These are phyloP conservation scores for Solanum bulbocastanum DNA, from an alignment of 257 asterid genomes.

Conservation along the genomic window DNA sequence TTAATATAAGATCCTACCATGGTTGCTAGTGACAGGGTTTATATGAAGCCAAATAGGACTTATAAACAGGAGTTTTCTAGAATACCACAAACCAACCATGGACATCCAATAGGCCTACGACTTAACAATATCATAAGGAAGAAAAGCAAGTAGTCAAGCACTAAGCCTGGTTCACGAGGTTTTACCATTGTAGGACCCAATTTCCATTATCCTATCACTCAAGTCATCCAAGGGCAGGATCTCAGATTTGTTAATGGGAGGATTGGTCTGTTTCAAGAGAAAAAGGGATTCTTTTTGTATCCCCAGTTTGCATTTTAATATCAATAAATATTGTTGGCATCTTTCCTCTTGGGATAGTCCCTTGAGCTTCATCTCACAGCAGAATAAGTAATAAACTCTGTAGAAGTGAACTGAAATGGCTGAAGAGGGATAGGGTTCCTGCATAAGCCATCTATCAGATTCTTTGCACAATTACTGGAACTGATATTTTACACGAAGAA, in stretches of 20 bases:
- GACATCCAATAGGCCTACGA: not conserved
- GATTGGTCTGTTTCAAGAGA: not conserved
- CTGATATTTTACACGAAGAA: not conserved
- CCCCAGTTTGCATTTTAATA: not conserved
- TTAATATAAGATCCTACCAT: not conserved
- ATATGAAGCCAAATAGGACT: not conserved
- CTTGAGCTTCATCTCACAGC: conserved; percentile 45
- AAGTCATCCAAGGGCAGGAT: not conserved
- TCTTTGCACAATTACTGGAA: not conserved
- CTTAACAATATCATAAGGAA: not conserved
- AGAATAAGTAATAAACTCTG: conserved; percentile 75
- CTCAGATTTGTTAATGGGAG: not conserved
- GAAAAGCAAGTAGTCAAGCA: not conserved
- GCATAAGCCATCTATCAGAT: conserved; percentile 12
- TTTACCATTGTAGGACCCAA: not conserved
- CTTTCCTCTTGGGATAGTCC: not conserved
- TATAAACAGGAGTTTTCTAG: not conserved
- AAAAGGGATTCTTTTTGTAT: not conserved
- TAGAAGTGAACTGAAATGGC: conserved; percentile 82
- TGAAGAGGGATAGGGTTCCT: conserved; percentile 91
- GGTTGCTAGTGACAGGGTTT: not conserved
- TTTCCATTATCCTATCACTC: not conserved
- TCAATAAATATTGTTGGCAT: not conserved
- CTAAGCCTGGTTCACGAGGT: not conserved
- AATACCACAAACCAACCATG: not conserved